Evolutionary conservation across 2,329 filamentous ascomycete genomes (phyloP), one percentile per base, ranked within the genome.

Genomic region (Aspergillus proliferans): DNA sequence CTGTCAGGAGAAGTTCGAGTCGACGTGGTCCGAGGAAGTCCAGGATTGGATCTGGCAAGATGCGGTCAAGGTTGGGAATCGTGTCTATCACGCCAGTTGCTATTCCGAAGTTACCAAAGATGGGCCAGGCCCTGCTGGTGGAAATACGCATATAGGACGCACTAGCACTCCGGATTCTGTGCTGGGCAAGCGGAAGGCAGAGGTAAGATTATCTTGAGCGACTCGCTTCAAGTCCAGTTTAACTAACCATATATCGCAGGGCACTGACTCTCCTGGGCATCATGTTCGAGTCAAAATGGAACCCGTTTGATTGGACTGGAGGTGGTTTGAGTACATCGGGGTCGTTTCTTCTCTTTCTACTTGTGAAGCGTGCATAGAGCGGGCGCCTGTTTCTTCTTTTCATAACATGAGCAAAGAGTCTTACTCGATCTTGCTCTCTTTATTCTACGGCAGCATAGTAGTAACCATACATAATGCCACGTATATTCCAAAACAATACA

Each of bases 31-130:
- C 6, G 89, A 94, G 59, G 89, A 94, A 54, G 87, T 87, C 15
- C 90, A 97, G 69, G 92, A 98, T 63, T 97, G 91, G 80, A 92
- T 98, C 38, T 97, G 93, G 88, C 85, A 89, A 68, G 92, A 98
- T 68, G 88, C 92, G 0, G 77, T 87, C 45, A 80, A 85, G 55
- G 82, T 94, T 26, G 87, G 87, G 33, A 82, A 79, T 48, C 83
- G 88, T 54, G 86, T 93, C 14, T 97, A 89, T 61, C 93, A 98
- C 68, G 89, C 86, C 9, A 94, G 84, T 47, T 98, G 93, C 66
- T 88, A 92, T 66, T 81, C 83, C 15, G 92, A 96, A 71, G 86
- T 88, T 28, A 86, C 81, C 33, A 85, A 83, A 62, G 84, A 86
- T 56, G 78, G 79, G 6, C 76, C 69, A 21, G 53, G 58, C 5